These are phyloP conservation scores for Novymonas esmeraldas DNA, from an alignment of 208 protist genomes.

Conservation along the genomic window DNA sequence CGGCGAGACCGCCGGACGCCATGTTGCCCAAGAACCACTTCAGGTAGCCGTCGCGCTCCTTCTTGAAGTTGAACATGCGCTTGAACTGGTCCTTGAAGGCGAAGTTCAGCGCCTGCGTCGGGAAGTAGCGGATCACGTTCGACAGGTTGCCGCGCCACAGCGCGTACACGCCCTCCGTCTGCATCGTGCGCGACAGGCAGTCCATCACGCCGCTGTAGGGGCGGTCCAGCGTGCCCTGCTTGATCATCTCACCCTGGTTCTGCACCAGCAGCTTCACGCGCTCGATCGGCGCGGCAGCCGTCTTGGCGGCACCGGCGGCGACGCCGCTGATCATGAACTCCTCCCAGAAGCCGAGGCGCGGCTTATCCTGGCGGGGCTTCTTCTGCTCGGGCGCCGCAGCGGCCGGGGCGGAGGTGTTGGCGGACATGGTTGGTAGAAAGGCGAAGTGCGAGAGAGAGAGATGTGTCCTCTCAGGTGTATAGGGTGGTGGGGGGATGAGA, in stretches of 20 bases:
- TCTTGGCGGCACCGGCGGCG: slow-evolving; percentile 90
- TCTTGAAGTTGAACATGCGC: slow-evolving; percentile 92
- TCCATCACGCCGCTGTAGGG: slow-evolving; percentile 95
- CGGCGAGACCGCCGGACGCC: slow-evolving; percentile 96
- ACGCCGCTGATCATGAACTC: slow-evolving; percentile 87
- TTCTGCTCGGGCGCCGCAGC: slow-evolving; percentile 24
- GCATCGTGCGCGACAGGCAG: slow-evolving; percentile 93
- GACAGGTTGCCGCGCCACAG: slow-evolving; percentile 98
- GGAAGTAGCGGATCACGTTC: slow-evolving; percentile 98
- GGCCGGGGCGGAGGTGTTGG: slow-evolving; percentile 18
- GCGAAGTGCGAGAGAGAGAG: background rate
- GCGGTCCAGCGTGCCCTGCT: slow-evolving; percentile 72
- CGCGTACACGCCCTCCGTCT: slow-evolving; percentile 93
- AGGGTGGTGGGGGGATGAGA: background rate
- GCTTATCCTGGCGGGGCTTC: slow-evolving; percentile 30
- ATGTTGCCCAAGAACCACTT: slow-evolving; percentile 95
- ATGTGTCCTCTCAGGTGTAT: slow-evolving; percentile 1
- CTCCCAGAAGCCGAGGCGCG: slow-evolving; percentile 68
- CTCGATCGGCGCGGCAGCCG: slow-evolving; percentile 95
- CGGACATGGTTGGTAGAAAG: slow-evolving; percentile 19
- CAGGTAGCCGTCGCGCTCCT: slow-evolving; percentile 73
- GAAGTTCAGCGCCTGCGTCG: slow-evolving; percentile 98
- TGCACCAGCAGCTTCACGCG: slow-evolving; percentile 96
- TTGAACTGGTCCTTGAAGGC: slow-evolving; percentile 98
- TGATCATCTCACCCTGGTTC: slow-evolving; percentile 89